A percentile compares a stretch with the other conserved stretches of the same genome.
phyloP scores from a whole-genome alignment of 371 early-diverging fungal genomes.

The Catenaria anguillulae region DNA sequence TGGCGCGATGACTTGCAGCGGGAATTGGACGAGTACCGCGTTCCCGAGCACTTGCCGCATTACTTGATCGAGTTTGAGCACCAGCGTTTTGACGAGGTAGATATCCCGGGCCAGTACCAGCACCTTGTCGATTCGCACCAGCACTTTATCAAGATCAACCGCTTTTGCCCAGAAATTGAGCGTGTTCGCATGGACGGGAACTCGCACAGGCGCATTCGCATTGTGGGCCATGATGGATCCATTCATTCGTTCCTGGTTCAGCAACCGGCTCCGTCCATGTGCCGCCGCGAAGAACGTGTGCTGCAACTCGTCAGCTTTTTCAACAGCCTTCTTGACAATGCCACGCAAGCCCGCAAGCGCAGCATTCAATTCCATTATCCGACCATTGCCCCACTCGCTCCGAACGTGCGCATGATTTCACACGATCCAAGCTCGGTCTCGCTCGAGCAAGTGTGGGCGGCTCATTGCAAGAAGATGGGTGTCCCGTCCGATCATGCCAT shows the following conservation, averaged over 20 bases:
- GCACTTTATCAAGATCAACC: constrained; percentile 79
- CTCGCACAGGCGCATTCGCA: constrained; percentile 59
- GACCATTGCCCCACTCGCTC: constrained; percentile 75
- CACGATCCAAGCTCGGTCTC: constrained; percentile 74
- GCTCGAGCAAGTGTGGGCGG: constrained; percentile 71
- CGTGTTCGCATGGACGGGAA: constrained; percentile 58
- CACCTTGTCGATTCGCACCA: constrained; percentile 24
- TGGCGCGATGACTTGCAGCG: constrained; percentile 85
- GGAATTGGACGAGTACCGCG: constrained; percentile 61
- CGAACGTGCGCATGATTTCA: constrained; percentile 79
- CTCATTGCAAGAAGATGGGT: constrained; percentile 49
- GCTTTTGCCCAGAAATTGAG: constrained; percentile 79
- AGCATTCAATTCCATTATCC: constrained; percentile 79
- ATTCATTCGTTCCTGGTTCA: constrained; percentile 81
- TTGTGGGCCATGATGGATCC: constrained; percentile 83
- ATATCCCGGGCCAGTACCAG: constrained; percentile 94
- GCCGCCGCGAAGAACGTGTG: constrained; percentile 83
- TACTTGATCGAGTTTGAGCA: constrained; percentile 95
- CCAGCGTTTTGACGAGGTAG: constrained; percentile 92
- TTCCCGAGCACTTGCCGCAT: constrained; percentile 68
- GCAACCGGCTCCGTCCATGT: constrained; percentile 69
- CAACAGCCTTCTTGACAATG: constrained; percentile 60
- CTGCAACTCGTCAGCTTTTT: constrained; percentile 81
- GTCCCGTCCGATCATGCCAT: constrained; percentile 68
- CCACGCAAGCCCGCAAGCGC: constrained; percentile 60